phyloP scores from a whole-genome alignment of 2,329 filamentous ascomycete species.

The Lomentospora prolificans region DNA sequence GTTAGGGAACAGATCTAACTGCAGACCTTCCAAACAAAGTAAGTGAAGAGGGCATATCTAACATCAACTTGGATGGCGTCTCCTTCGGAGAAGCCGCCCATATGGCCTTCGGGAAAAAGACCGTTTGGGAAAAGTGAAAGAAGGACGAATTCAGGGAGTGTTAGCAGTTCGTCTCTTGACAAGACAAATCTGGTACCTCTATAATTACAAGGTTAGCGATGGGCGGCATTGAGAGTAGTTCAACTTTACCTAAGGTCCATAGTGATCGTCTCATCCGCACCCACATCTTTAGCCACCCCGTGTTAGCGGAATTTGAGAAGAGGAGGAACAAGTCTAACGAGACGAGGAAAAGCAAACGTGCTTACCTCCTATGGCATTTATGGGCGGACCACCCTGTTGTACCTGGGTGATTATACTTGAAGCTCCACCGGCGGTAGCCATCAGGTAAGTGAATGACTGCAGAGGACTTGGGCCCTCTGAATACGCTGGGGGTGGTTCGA shows the following conservation, averaged over 20 bases:
- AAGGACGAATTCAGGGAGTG: constrained; percentile 91
- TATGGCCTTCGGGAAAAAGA: constrained; percentile 92
- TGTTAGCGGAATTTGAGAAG: constrained; percentile 6
- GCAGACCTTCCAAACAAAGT: too few relatives aligned
- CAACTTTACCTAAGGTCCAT: constrained; percentile 75
- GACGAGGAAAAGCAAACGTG: constrained; percentile 1
- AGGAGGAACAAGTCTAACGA: not conserved
- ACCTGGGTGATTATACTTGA: constrained; percentile 99
- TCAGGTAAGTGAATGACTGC: constrained; percentile 87
- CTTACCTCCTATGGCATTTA: constrained; percentile 81
- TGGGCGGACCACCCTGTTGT: constrained; percentile 80
- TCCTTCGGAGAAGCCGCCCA: constrained; percentile 84
- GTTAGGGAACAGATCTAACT: too few relatives aligned
- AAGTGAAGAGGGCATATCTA: constrained; percentile 30
- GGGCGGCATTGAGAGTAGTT: not conserved
- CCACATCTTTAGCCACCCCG: constrained; percentile 68
- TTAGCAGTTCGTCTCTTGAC: constrained; percentile 88
- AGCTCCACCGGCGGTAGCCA: constrained; percentile 94
- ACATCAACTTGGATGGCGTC: constrained; percentile 97
- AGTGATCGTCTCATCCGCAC: constrained; percentile 86
- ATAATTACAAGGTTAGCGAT: constrained; percentile 17
- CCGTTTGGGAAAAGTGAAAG: constrained; percentile 97
- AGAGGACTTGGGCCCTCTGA: constrained; percentile 90
- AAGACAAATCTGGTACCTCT: constrained; percentile 86
- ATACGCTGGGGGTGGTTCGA: constrained; percentile 91